Conservation (phyloP, 1,139 yeast genomes). For the Blastobotrys aristatus region DNA sequence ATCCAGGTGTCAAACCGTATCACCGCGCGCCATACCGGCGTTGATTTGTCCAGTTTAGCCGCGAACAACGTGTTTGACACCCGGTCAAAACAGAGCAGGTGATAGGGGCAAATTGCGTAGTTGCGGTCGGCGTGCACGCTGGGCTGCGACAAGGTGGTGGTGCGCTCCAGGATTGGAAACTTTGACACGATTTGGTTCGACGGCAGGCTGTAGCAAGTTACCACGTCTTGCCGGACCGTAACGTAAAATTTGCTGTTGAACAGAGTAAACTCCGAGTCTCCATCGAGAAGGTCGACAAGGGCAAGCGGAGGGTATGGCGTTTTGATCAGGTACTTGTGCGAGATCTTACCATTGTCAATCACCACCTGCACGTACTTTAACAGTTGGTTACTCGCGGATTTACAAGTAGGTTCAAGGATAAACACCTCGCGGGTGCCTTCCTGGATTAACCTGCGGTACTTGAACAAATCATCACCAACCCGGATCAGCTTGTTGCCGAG, state of each 20-base stretch:
- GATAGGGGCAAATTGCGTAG: neutral
- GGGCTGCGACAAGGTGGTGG: neutral
- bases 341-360: neutral
- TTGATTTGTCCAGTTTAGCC: neutral
- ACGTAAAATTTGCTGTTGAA: constrained; percentile 2
- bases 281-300: no score
- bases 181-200: neutral
- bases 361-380: constrained; percentile 3
- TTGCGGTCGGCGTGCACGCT: neutral
- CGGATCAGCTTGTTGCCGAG: constrained; percentile 2
- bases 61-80: constrained; percentile 2
- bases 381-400: neutral
- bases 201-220: constrained; percentile 5
- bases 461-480: neutral
- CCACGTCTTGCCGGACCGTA: neutral
- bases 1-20: neutral
- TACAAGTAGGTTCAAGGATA: neutral
- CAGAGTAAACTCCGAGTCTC: constrained; percentile 3
- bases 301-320: constrained; percentile 5
- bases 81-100: constrained; percentile 4
- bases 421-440: neutral
- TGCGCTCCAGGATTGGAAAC: neutral
- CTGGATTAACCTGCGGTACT: constrained; percentile 1
- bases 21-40: neutral
- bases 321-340: constrained; percentile 8